phyloP scores from a whole-genome alignment of 306 rosid species.

The Glycyrrhiza uralensis region DNA sequence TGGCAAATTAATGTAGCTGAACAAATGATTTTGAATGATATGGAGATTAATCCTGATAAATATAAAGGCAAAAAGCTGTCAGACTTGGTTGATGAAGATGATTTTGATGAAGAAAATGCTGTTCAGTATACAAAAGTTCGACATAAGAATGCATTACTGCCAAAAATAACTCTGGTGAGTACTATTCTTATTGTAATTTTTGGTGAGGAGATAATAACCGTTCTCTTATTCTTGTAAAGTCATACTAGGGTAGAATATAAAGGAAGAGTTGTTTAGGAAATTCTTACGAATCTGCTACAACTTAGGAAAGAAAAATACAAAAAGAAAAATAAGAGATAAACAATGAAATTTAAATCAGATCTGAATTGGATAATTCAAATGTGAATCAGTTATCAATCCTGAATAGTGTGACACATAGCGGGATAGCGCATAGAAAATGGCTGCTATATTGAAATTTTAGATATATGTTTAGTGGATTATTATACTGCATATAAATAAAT shows the following conservation, averaged over 20 bases:
- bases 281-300: not conserved
- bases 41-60: constrained; percentile 76
- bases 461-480: not conserved
- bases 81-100: constrained; percentile 69
- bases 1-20: constrained; percentile 96
- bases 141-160: constrained; percentile 64
- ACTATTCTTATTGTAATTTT: constrained; percentile 2
- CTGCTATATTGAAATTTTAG: not conserved
- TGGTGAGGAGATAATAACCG: not conserved
- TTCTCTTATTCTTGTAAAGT: not conserved
- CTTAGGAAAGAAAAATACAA: not conserved
- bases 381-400: not conserved
- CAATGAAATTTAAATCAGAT: not conserved
- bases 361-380: not conserved
- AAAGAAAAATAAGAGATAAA: not conserved
- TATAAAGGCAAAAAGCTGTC: constrained; percentile 68
- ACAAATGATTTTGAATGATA: constrained; percentile 81
- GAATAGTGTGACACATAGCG: not conserved
- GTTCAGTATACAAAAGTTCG: constrained; percentile 60
- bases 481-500: no score
- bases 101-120: constrained; percentile 73
- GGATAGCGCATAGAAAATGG: not conserved
- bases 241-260: not conserved
- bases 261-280: not conserved
- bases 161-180: constrained; percentile 73